Base-by-base conservation (phyloP, 495 filamentous ascomycete species). In the Penicillium flavigenum region DNA sequence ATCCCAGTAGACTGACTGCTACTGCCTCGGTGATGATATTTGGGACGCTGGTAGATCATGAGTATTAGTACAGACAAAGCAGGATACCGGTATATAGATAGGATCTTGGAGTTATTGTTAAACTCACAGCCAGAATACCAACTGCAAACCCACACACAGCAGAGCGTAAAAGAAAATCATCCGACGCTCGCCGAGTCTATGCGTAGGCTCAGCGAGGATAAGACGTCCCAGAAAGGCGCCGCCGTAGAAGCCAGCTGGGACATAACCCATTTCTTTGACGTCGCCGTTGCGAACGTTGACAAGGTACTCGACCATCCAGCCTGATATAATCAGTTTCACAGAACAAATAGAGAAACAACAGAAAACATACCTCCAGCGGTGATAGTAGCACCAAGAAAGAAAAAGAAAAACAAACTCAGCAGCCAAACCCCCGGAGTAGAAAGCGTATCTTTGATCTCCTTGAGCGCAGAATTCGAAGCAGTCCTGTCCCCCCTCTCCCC, bases 21-120 rank as follows among this genome's bases (percentile, higher is more conserved):
- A 71, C 68, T 41, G 70, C 67, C 52, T 68, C 70, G 17, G 68
- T 69, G 42, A 70, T 68, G 26, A 72, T 72, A 41, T 71, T 64
- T 6, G 70, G 70, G 0, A 72, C 67, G 7, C 67, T 72, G 41
- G 22, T 29, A 42, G 6, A 17, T 8, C n/a, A 17, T 3, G 1
- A 29, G 12, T 10, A n/a, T 50, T 26, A 50, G 47, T 26, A 36
- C n/a, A 20, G 41, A 36, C 14, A 20, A 43, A 3, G 27, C 10
- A 45, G 39, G 8, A 17, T 6, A 29, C 0, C 26, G 4, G 19
- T 32, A 39, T 22, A 45, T n/a, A 16, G 2, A 20, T 14, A 1
- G 4, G 11, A 16, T 16, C 5, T 14, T 20, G 12, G 36, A 43
- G n/a, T 1, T 22, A 5, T 26, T 31, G n/a, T n/a, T 4, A 22